phyloP scores from a whole-genome alignment of 192 early-diverging fungal genomes.

The Gryganskiella cystojenkinii region DNA sequence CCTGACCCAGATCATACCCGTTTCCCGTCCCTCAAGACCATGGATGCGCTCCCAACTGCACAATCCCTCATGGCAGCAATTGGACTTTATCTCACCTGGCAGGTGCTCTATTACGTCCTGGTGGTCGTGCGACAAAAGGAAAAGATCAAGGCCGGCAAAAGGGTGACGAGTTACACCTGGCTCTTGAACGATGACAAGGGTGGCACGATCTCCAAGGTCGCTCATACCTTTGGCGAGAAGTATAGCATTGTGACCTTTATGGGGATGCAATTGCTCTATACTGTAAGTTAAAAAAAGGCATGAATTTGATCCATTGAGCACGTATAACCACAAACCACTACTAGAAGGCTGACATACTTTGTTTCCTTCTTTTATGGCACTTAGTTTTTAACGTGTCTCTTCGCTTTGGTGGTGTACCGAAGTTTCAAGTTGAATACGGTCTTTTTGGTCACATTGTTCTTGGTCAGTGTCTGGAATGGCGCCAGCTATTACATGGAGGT shows the following conservation, averaged over 20 bases:
- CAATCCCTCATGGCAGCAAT: slow-evolving; percentile 26
- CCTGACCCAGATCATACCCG: slow-evolving; percentile 46
- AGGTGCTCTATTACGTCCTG: slow-evolving; percentile 40
- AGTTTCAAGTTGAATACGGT: slow-evolving; percentile 64
- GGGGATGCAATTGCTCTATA: slow-evolving; percentile 66
- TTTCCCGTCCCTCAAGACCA: slow-evolving; percentile 59
- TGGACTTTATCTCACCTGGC: slow-evolving; percentile 43
- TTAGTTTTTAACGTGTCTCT: slow-evolving; percentile 52
- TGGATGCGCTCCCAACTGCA: slow-evolving; percentile 31
- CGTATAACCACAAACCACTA: too few relatives aligned
- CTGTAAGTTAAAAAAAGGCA: slow-evolving; percentile 29
- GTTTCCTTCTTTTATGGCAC: neutral
- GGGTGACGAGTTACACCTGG: slow-evolving; percentile 72
- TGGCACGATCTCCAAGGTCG: slow-evolving; percentile 51
- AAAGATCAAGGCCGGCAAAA: slow-evolving; percentile 46
- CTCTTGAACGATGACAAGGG: slow-evolving; percentile 61
- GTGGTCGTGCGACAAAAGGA: slow-evolving; percentile 38
- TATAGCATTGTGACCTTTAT: slow-evolving; percentile 71
- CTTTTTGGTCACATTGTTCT: slow-evolving; percentile 62
- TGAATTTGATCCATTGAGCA: too few relatives aligned
- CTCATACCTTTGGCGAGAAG: slow-evolving; percentile 59
- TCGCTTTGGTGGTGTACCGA: slow-evolving; percentile 62
- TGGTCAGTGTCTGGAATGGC: slow-evolving; percentile 72
- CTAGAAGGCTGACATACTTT: too few relatives aligned
- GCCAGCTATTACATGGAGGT: slow-evolving; percentile 79